Base-by-base conservation (phyloP, 116 monocot species). In the Dioscorea cayenensis region DNA sequence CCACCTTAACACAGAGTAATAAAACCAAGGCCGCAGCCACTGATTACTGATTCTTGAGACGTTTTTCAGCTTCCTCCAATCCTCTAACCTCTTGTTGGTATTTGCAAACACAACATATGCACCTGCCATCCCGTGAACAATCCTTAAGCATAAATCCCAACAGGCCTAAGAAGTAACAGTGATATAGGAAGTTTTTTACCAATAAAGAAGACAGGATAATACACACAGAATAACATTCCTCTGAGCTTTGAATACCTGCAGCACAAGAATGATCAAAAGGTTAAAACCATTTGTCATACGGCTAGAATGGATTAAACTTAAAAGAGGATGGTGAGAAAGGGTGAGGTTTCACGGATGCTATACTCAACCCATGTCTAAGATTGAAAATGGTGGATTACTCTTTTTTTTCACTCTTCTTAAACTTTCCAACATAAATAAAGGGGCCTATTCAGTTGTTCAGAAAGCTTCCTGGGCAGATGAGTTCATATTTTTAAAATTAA, bases 201-300 rank as follows among this genome's bases (percentile, higher is more conserved):
- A 87, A 63, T 87, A 87, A 75, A 87, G 80, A 65, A 83, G 77
- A 68, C 87, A 83, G 22, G 80, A 71, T 19, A 66, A 70, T 35
- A 75, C 70, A 75, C 87, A 87, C 16, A 87, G 77, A 72, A 87
- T 75, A 29, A 70, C 77, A 70, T 87, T 87, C 72, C 80, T 83
- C 66, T 87, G 87, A 20, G 83, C 83, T 83, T 83, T 87, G 51
- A 72, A 83, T 20, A 87, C 70, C 87, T 87, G 82, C 71, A 78
- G 28, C 11, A 68, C 18, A 28, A 18, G 7, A 8, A 52, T 51
- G 27, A 19, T 27, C 14, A 18, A 9, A 68, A 6, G 22, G 43
- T 68, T 29, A 67, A 12, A 28, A 75, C n/a, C 5, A 51, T 50
- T 55, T 28, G 10, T 55, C 18, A 55, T 55, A 55, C 19, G n/a